These are phyloP conservation scores for Ogataea pini DNA, from an alignment of 805 yeast genomes.

Conservation along the genomic window DNA sequence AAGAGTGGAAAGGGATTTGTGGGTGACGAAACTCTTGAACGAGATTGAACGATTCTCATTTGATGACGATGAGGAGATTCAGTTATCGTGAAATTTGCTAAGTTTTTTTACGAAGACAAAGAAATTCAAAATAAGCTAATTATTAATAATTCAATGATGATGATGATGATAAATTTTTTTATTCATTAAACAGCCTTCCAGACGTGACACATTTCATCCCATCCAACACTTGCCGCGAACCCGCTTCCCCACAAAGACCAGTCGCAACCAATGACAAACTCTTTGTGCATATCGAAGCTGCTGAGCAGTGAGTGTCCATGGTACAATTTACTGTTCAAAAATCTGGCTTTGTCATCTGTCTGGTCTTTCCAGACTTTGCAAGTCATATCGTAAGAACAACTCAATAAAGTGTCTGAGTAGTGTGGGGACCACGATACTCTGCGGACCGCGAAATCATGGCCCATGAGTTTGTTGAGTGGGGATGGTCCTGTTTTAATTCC, in stretches of 20 bases:
- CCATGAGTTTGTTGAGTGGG: conserved; percentile 74
- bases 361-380: conserved; percentile 82
- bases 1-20: conserved; percentile 75
- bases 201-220: conserved; percentile 93
- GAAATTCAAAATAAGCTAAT: not conserved
- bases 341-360: conserved; percentile 57
- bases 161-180: not conserved
- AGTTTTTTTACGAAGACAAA: not conserved
- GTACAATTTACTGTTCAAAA: conserved; percentile 48
- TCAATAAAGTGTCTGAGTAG: conserved; percentile 62
- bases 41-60: conserved; percentile 47
- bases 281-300: conserved; percentile 70
- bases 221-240: conserved; percentile 91
- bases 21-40: conserved; percentile 58
- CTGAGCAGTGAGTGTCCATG: conserved; percentile 54
- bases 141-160: too few species aligned
- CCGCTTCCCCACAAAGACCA: conserved; percentile 98
- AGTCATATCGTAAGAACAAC: conserved; percentile 91
- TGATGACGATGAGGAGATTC: conserved; percentile 23
- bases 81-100: conserved; percentile 15
- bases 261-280: conserved; percentile 91
- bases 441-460: conserved; percentile 89
- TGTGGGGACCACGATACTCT: conserved; percentile 91
- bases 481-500: conserved; percentile 55
- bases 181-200: conserved; percentile 65